Conservation (phyloP, 1,284 basidiomycete species). For the Phellopilus nigrolimitatus region DNA sequence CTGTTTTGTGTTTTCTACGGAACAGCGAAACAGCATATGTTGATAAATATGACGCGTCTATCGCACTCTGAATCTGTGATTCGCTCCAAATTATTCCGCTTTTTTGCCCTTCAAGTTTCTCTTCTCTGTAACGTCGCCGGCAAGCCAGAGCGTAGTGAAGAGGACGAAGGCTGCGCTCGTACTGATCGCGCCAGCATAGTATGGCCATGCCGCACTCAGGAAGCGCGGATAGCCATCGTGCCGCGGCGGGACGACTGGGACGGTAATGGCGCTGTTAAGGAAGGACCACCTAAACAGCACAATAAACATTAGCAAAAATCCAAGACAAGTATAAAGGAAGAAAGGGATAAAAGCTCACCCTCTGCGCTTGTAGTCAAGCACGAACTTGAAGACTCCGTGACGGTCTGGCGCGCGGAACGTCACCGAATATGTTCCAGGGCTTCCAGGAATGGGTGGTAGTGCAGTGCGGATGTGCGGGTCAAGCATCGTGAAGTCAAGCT, state of each 20-base stretch:
- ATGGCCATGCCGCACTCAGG: slow-evolving; percentile 92
- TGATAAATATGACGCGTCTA: background rate
- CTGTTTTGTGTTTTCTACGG: too few species aligned
- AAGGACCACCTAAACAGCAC: slow-evolving; percentile 77
- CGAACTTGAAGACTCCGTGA: slow-evolving; percentile 97
- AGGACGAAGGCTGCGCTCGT: slow-evolving; percentile 80
- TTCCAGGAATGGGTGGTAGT: slow-evolving; percentile 49
- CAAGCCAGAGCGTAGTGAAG: slow-evolving; percentile 83
- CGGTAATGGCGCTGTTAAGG: slow-evolving; percentile 69
- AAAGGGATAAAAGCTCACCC: slow-evolving; percentile 53
- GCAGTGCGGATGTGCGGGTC: slow-evolving; percentile 88
- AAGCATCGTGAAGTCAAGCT: slow-evolving; percentile 97
- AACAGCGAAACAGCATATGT: background rate
- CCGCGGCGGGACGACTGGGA: slow-evolving; percentile 87
- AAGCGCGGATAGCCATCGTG: slow-evolving; percentile 96
- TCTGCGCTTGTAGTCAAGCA: slow-evolving; percentile 82
- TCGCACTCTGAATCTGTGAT: background rate
- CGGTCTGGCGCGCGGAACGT: slow-evolving; percentile 88
- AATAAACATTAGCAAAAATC: slow-evolving; percentile 11
- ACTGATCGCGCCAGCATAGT: slow-evolving; percentile 86
- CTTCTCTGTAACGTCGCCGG: slow-evolving; percentile 57
- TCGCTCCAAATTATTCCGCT: slow-evolving; percentile 38
- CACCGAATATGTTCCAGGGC: slow-evolving; percentile 67
- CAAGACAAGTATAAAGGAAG: background rate
- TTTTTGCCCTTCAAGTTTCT: slow-evolving; percentile 45